Conservation (phyloP, 139 green algal species). For the Chlamydomonas eustigma region DNA sequence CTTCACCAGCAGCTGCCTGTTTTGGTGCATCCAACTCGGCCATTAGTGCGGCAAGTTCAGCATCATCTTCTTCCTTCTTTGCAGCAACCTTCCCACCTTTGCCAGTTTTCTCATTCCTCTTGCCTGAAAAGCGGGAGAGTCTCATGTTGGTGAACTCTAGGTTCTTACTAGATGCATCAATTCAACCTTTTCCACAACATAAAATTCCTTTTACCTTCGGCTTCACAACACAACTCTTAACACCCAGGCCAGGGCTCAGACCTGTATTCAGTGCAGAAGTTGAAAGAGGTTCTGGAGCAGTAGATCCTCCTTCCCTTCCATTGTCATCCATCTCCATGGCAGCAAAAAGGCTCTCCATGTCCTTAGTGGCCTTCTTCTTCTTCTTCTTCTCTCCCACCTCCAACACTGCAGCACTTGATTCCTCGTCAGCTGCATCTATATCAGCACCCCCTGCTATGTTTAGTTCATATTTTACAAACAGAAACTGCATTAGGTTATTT, state of each 20-base stretch:
- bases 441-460: neutral
- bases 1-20: slow-evolving; percentile 13
- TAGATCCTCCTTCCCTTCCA: too few species aligned
- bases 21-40: slow-evolving; percentile 64
- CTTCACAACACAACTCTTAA: too few species aligned
- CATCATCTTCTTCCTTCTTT: slow-evolving; percentile 45
- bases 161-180: too few species aligned
- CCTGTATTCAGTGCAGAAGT: too few species aligned
- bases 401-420: slow-evolving; percentile 12
- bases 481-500: too few species aligned
- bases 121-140: neutral
- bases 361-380: slow-evolving; percentile 45
- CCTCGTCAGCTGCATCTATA: neutral
- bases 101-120: neutral
- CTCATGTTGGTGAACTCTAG: too few species aligned
- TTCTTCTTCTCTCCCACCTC: slow-evolving; percentile 15
- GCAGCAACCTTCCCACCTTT: slow-evolving; percentile 39
- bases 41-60: slow-evolving; percentile 64
- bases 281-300: too few species aligned
- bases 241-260: too few species aligned
- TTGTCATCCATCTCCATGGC: slow-evolving; percentile 27
- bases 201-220: too few species aligned
- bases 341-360: slow-evolving; percentile 36
- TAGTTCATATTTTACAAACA: too few species aligned
- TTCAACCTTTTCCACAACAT: too few species aligned